A percentile compares a stretch with the other conserved stretches of the same genome.
phyloP scores from a whole-genome alignment of 2,329 filamentous ascomycete genomes.

The Clonostachys rosea region DNA sequence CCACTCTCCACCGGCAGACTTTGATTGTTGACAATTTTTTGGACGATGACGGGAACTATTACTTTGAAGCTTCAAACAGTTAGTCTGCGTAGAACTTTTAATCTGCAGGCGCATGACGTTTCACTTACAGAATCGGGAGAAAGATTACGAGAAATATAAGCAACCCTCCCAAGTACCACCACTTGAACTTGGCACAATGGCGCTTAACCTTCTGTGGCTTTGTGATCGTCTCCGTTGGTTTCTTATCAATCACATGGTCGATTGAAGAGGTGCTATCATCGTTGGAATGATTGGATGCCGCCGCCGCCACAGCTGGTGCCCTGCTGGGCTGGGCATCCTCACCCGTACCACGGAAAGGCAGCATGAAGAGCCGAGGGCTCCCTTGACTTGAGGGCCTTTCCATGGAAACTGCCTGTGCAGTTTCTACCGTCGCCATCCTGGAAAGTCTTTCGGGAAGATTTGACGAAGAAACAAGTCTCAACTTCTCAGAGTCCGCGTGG shows the following conservation, averaged over 20 bases:
- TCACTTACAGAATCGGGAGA: slow-evolving; percentile 37
- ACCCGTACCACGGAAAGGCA: no score
- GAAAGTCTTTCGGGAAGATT: no score
- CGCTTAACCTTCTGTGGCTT: slow-evolving; percentile 28
- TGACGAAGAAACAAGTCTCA: no score
- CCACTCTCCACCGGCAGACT: slow-evolving; percentile 30
- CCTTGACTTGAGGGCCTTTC: no score
- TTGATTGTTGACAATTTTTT: slow-evolving; percentile 34
- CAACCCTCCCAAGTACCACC: slow-evolving; percentile 33
- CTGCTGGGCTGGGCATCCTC: not conserved
- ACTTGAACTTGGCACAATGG: slow-evolving; percentile 36
- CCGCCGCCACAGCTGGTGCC: not conserved
- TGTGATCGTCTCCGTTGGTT: slow-evolving; percentile 1
- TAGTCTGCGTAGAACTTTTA: not conserved
- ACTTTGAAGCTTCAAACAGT: slow-evolving; percentile 33
- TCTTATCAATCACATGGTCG: not conserved
- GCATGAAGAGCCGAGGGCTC: no score
- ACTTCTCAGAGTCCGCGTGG: no score
- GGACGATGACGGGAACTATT: slow-evolving; percentile 39
- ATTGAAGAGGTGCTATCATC: not conserved
- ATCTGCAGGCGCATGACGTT: not conserved
- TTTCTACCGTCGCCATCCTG: no score
- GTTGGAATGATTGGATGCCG: no score
- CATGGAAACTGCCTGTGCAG: no score
- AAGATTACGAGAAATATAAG: slow-evolving; percentile 37